Evolutionary conservation across 345 rosid genomes (phyloP).

Genomic region (Murraya koenigii): DNA sequence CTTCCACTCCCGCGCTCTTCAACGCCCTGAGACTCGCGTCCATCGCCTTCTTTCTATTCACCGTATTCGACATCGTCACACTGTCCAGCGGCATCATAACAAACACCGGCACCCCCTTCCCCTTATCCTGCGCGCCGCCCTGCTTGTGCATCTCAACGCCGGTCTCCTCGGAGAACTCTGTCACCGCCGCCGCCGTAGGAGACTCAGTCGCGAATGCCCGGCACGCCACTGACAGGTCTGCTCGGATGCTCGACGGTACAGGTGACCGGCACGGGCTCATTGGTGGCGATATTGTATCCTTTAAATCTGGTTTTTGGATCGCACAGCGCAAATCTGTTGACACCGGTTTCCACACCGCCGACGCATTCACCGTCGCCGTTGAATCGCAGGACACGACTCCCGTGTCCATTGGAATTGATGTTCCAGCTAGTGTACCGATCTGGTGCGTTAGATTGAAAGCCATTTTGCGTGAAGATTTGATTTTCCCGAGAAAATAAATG

Average conservation of each 20-base stretch:
- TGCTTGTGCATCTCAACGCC: conserved; percentile 27
- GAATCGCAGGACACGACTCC: conserved; percentile 28
- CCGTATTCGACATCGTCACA: conserved; percentile 71
- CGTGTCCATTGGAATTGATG: conserved; percentile 37
- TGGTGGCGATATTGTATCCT: conserved; percentile 50
- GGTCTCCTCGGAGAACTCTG: conserved; percentile 20
- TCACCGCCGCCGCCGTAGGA: neutral
- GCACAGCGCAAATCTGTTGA: conserved; percentile 27
- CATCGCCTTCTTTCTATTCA: conserved; percentile 92
- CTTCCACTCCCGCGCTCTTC: conserved; percentile 96
- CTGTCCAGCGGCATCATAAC: conserved; percentile 99
- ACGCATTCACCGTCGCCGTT: conserved; percentile 41
- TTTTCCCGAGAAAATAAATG: conserved; percentile 6
- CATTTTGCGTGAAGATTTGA: conserved; percentile 27
- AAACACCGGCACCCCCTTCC: conserved; percentile 80
- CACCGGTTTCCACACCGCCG: conserved; percentile 53
- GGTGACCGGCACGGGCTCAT: conserved; percentile 67
- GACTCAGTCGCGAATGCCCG: conserved; percentile 47
- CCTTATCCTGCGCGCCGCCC: conserved; percentile 32
- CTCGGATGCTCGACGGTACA: conserved; percentile 35
- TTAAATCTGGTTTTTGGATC: conserved; percentile 23
- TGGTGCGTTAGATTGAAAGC: conserved; percentile 69
- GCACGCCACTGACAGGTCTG: conserved; percentile 70
- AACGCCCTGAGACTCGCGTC: conserved; percentile 89
- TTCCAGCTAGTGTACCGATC: conserved; percentile 66